Base-by-base conservation (phyloP, 768 basidiomycete species). In the Suillus occidentalis region DNA sequence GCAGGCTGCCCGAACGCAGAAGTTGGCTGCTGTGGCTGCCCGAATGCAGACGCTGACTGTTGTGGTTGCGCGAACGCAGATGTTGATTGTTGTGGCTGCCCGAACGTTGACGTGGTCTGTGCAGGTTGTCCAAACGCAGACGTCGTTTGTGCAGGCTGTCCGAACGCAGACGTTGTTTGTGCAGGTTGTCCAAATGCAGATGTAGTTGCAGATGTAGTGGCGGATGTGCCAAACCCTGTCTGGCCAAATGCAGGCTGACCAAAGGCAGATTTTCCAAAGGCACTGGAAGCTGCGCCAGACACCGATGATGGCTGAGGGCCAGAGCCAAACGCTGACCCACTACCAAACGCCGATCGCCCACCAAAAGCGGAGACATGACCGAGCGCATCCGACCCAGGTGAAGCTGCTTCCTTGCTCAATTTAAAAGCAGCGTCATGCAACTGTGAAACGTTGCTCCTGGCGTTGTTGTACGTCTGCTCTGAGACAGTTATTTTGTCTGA, bases 361-460 rank as follows among this genome's bases (percentile, higher is more conserved):
- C 75, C 62, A 55, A 70, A 68, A 13, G 71, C 53, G 16, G 78
- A 72, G 0, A 47, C 63, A 16, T 66, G 31, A 12, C 56, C 68
- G 18, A 67, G 70, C 6, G 66, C 31, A n/a, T 22, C 62, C 37
- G 67, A 40, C 13, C 61, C 37, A 43, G 63, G 22, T 16, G 22
- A 65, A 18, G 74, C 62, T 18, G 67, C 47, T 34, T 75, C 69
- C 47, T 64, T 64, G 63, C 81, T 84, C 64, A 81, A 78, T 66
- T 82, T 82, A 12, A 75, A 63, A 1, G 89, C 87, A 69, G 85
- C 82, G 16, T 87, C 82, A 62, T 82, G 86, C 0, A 83, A 78
- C 68, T 85, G 81, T 60, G 72, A 70, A 16, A 83, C 61, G 66
- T 89, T 89, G 43, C 72, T 72, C 16, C 81, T 78, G 3, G 83